Evolutionary conservation across 2,329 filamentous ascomycete genomes (phyloP).

Genomic region (Scedosporium dehoogii): DNA sequence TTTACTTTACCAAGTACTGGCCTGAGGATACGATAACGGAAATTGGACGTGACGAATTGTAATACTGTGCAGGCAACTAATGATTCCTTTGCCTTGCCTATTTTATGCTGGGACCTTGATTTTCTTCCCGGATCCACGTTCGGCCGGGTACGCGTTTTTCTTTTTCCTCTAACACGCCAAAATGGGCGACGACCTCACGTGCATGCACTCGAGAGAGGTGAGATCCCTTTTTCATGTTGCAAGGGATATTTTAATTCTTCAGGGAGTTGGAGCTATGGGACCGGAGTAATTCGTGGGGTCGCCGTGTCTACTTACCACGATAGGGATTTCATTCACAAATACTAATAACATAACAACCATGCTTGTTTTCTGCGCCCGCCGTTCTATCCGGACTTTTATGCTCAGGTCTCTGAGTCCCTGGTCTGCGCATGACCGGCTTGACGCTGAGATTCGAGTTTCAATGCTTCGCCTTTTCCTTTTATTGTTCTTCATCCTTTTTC

Average conservation of each 20-base stretch:
- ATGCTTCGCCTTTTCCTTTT: not conserved
- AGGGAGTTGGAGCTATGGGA: not conserved
- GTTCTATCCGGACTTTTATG: not conserved
- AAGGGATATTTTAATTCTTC: not conserved
- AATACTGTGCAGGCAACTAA: slow-evolving; percentile 2
- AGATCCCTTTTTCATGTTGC: not conserved
- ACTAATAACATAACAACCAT: slow-evolving; percentile 21
- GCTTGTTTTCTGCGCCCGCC: slow-evolving; percentile 11
- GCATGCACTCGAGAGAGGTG: not conserved
- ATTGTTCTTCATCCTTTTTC: slow-evolving; percentile 2
- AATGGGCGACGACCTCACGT: not conserved
- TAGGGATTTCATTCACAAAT: slow-evolving; percentile 11
- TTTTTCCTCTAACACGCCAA: not conserved
- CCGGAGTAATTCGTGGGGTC: not conserved
- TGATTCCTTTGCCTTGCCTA: not conserved
- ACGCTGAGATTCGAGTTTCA: not conserved
- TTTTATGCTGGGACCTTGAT: not conserved
- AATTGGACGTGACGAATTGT: slow-evolving; percentile 5
- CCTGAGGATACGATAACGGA: slow-evolving; percentile 3
- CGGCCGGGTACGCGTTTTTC: not conserved
- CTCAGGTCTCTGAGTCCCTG: not conserved
- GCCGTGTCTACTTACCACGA: not conserved
- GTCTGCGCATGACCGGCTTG: not conserved
- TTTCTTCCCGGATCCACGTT: not conserved
- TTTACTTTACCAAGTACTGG: slow-evolving; percentile 6